Conservation (phyloP, 1,284 basidiomycete genomes). For the Phellinidium pouzarii region DNA sequence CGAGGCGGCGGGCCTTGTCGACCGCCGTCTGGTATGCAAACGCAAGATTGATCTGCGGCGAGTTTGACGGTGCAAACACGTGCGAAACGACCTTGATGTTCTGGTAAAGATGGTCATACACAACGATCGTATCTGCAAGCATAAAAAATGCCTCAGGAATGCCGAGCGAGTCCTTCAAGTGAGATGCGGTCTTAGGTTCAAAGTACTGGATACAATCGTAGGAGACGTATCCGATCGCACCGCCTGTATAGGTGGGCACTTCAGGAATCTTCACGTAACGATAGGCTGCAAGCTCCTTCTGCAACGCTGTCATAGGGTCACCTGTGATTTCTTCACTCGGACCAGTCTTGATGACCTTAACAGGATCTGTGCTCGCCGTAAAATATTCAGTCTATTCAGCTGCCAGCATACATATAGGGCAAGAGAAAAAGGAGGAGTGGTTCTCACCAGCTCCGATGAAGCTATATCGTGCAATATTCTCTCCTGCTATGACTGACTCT, state of each 20-base stretch:
- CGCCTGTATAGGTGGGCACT: conserved; percentile 93
- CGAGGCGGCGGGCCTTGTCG: conserved; percentile 69
- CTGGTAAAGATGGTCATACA: conserved; percentile 97
- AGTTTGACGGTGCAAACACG: conserved; percentile 75
- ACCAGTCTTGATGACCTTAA: conserved; percentile 88
- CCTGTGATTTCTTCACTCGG: conserved; percentile 77
- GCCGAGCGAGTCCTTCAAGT: conserved; percentile 67
- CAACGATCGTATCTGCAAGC: conserved; percentile 89
- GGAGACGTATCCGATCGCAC: conserved; percentile 95
- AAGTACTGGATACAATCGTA: conserved; percentile 98
- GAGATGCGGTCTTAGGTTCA: conserved; percentile 82
- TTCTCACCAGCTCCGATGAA: conserved; percentile 89
- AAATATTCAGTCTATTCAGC: background rate
- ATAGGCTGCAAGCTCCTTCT: conserved; percentile 83
- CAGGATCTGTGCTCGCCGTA: conserved; percentile 61
- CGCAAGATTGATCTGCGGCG: conserved; percentile 55
- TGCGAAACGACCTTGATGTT: conserved; percentile 94
- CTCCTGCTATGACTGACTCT: conserved; percentile 87
- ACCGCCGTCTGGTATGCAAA: conserved; percentile 82
- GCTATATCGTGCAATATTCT: conserved; percentile 89
- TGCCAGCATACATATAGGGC: conserved; percentile 1
- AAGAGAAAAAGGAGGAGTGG: conserved; percentile 17
- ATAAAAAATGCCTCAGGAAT: conserved; percentile 97
- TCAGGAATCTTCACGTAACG: conserved; percentile 89
- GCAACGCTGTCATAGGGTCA: conserved; percentile 82